A percentile compares a stretch with the other conserved stretches of the same genome.
These are phyloP conservation scores for Larix sibirica DNA, from an alignment of 83 land plant genomes.

Conservation along the genomic window DNA sequence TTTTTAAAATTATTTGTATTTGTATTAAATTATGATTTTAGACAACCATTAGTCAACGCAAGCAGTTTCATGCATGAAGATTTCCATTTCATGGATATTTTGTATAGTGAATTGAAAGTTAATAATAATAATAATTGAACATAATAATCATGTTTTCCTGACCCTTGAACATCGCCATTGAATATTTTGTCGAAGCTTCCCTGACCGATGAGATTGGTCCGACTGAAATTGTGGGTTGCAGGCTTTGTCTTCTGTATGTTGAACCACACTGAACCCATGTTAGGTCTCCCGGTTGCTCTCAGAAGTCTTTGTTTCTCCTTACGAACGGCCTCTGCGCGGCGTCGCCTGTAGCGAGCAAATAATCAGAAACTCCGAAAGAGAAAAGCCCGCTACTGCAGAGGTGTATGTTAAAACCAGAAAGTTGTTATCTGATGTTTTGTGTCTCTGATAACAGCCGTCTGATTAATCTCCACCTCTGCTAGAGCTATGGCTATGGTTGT, in stretches of 20 bases:
- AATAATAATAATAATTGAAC: no score
- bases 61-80: no score
- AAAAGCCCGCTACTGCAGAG: constrained; percentile 21
- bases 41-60: no score
- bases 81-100: no score
- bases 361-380: constrained; percentile 18
- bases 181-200: background rate
- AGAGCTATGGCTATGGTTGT: no score
- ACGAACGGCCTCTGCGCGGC: constrained; percentile 1
- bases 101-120: no score
- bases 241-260: constrained; percentile 49
- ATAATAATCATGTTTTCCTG: no score
- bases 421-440: background rate
- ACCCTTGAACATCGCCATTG: no score
- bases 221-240: background rate
- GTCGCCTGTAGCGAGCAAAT: constrained; percentile 15
- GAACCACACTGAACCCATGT: constrained; percentile 53
- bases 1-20: no score
- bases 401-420: constrained; percentile 25
- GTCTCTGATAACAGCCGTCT: no score
- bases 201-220: background rate
- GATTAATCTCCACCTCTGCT: no score
- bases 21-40: no score
- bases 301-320: background rate
- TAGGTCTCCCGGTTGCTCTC: constrained; percentile 15